Evolutionary conservation across 768 basidiomycete species (phyloP), one percentile per base, ranked within the genome.

Genomic region (Boletus sensibilis): DNA sequence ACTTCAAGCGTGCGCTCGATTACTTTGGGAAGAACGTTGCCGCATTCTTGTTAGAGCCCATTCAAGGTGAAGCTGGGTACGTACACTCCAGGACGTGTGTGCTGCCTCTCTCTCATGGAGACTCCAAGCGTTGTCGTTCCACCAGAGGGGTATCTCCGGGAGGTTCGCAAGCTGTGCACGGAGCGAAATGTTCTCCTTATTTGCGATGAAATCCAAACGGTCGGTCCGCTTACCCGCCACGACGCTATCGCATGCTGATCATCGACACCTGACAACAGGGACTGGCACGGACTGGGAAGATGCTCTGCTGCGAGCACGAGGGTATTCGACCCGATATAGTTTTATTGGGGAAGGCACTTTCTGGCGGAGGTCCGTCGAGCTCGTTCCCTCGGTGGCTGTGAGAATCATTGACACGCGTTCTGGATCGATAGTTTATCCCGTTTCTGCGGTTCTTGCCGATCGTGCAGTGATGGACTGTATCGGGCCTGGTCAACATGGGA

Each of bases 41-140:
- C 7, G 96, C 92, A 1, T 94, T 99, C 78, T 79, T 99, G 53
- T 82, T 99, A 4, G 97, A 99, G 74, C 97, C 97, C 6, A 98
- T 99, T 59, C 97, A 99, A 71, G 96, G 96, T n/a, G 96, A 98
- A 75, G 96, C 96, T 18, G 95, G 94, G 92, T 93, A 69, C 43
- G 90, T 77, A 60, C 35, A 2, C 31, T 27, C 2, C 6, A 11
- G 8, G 21, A 39, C 37, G 18, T 13, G 11, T 23, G 16, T 35
- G n/a, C 29, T 6, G 4, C 20, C 29, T 16, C 31, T 45, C 31
- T 45, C 52, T 59, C 10, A 51, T 16, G 50, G 11, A 18, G 18
- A 14, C 40, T 9, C 42, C 21, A 65, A 94, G 94, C 12, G 96
- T 99, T 62, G 86, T 98, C 56, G 91, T 98, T 12, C 97, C 97